Percentiles rank a stretch among this genome's conserved stretches.
Evolutionary conservation across 352 stramenopile species (phyloP).

Genomic region (Phytophthora vignae): DNA sequence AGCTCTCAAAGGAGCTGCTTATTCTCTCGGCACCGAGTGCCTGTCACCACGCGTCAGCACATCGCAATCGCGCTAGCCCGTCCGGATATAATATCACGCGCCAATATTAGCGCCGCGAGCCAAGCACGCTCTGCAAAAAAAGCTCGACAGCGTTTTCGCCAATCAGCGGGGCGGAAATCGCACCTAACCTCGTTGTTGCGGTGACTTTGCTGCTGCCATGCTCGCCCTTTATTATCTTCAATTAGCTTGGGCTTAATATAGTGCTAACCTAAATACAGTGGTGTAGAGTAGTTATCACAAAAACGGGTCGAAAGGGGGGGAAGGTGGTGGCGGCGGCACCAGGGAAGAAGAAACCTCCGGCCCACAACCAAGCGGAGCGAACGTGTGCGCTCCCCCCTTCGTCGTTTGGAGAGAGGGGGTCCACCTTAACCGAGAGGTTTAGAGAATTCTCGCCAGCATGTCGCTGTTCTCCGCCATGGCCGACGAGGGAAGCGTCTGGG

Average conservation of each 20-base stretch:
- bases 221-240: neutral
- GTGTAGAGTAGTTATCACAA: neutral
- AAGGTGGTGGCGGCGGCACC: constrained; percentile 30
- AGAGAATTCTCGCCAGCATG: constrained; percentile 43
- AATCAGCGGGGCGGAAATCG: constrained; percentile 13
- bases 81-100: constrained; percentile 32
- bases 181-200: constrained; percentile 29
- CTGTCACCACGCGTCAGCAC: constrained; percentile 29
- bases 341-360: constrained; percentile 46
- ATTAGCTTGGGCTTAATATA: neutral
- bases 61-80: constrained; percentile 16
- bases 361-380: constrained; percentile 29
- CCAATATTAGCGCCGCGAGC: constrained; percentile 13
- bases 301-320: constrained; percentile 38
- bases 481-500: constrained; percentile 85
- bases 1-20: neutral
- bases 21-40: constrained; percentile 1
- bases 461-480: constrained; percentile 87
- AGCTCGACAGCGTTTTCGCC: constrained; percentile 9
- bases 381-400: constrained; percentile 8
- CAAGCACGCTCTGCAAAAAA: constrained; percentile 28
- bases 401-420: neutral
- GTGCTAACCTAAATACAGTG: neutral
- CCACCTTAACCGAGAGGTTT: constrained; percentile 1
- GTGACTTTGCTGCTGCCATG: constrained; percentile 10